phyloP scores from a whole-genome alignment of 1,284 basidiomycete genomes.

The Vanrija sp. region DNA sequence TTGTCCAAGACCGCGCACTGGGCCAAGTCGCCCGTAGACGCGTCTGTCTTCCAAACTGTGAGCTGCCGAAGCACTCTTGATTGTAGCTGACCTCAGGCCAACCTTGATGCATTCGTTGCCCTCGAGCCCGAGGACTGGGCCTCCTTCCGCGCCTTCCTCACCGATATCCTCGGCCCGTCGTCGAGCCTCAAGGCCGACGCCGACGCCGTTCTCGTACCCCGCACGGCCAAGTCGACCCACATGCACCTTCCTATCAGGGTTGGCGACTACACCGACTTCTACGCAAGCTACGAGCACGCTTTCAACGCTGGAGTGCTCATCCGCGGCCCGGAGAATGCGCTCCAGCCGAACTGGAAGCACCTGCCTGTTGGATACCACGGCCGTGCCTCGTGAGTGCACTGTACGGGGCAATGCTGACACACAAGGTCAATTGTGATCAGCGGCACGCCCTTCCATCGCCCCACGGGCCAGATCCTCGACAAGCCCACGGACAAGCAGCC shows the following conservation, averaged over 20 bases:
- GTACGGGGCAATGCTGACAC: no score
- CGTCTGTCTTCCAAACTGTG: not conserved
- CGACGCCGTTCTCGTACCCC: not conserved
- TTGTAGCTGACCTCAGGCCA: not conserved
- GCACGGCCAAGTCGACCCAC: not conserved
- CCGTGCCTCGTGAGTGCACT: not conserved
- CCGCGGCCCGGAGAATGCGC: constrained; percentile 5
- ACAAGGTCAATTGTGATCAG: not conserved
- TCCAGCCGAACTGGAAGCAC: constrained; percentile 14
- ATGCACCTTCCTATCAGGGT: not conserved
- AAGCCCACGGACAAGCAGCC: not conserved
- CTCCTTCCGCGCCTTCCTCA: not conserved
- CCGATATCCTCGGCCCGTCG: not conserved
- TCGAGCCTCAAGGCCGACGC: not conserved
- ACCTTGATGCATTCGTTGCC: not conserved
- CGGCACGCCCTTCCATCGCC: constrained; percentile 12
- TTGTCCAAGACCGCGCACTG: not conserved
- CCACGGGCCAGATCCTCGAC: constrained; percentile 6
- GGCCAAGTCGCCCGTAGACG: not conserved
- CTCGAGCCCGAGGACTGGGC: not conserved
- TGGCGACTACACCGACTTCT: constrained; percentile 4
- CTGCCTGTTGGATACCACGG: constrained; percentile 15
- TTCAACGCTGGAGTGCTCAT: constrained; percentile 9
- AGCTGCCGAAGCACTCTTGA: not conserved
- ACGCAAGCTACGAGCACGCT: constrained; percentile 5